A percentile compares a stretch with the other conserved stretches of the same genome.
Conservation (phyloP, 768 basidiomycete genomes). For the Podaxis sp. region DNA sequence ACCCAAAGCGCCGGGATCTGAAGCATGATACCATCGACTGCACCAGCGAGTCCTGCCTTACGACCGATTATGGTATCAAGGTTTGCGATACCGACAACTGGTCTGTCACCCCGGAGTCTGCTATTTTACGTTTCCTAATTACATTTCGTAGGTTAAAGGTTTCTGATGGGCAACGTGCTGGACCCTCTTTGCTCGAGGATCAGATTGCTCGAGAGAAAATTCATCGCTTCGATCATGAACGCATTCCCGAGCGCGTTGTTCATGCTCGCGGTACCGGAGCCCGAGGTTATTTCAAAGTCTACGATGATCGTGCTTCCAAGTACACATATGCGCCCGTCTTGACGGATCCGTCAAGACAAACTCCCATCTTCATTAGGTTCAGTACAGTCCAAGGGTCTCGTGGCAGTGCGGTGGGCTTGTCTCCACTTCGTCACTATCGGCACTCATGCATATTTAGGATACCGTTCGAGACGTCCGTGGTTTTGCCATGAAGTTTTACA, state of each 20-base stretch:
- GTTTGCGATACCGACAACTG: conserved; percentile 64
- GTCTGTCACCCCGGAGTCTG: conserved; percentile 26
- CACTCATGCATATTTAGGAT: conserved; percentile 32
- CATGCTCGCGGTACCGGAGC: conserved; percentile 72
- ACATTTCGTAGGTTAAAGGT: conserved; percentile 47
- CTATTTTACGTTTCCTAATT: neutral
- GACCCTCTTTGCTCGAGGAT: conserved; percentile 77
- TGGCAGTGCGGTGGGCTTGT: conserved; percentile 67
- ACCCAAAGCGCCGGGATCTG: conserved; percentile 31
- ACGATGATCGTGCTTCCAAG: conserved; percentile 62
- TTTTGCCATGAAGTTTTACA: conserved; percentile 82
- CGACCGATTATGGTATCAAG: conserved; percentile 59
- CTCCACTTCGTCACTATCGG: neutral
- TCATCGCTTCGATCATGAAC: conserved; percentile 80
- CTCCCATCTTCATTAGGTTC: conserved; percentile 80
- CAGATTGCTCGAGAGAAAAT: conserved; percentile 74
- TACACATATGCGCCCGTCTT: conserved; percentile 68
- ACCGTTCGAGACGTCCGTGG: conserved; percentile 85
- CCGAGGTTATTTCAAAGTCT: conserved; percentile 79
- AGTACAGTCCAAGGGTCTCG: conserved; percentile 79
- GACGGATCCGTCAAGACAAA: conserved; percentile 67
- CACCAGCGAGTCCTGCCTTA: conserved; percentile 30
- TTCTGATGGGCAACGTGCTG: conserved; percentile 40
- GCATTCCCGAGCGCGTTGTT: conserved; percentile 83
- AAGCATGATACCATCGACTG: conserved; percentile 28